Evolutionary conservation across 306 rosid genomes (phyloP).

Genomic region (Glycine soja): DNA sequence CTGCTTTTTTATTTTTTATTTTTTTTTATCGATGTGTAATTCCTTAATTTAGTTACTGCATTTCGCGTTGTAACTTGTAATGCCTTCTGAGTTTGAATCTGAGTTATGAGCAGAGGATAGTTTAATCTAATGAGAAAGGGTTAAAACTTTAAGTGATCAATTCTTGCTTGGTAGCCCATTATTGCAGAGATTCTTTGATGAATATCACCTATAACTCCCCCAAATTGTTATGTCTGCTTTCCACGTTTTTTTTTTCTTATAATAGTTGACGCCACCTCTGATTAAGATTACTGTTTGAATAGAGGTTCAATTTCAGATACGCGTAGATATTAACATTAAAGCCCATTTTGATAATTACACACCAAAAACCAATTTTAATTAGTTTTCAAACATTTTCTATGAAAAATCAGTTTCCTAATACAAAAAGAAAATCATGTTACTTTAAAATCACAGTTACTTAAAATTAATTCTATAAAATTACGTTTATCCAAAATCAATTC

Average conservation of each 20-base stretch:
- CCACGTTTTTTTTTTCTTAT: neutral
- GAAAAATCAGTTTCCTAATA: no score
- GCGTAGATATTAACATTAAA: neutral
- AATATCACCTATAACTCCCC: neutral
- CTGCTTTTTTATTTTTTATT: no score
- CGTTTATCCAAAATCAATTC: no score
- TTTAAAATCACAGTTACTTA: no score
- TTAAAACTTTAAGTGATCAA: neutral
- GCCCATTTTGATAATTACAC: no score
- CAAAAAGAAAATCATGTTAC: no score
- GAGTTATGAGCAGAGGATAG: neutral
- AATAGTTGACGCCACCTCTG: neutral
- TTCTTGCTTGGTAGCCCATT: neutral
- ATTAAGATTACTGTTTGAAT: neutral
- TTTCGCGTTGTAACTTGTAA: neutral
- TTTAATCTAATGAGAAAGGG: neutral
- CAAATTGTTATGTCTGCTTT: neutral
- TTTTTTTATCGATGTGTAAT: neutral
- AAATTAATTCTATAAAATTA: no score
- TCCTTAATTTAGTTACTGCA: neutral
- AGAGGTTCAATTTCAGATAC: neutral
- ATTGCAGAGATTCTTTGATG: neutral
- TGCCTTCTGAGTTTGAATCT: neutral
- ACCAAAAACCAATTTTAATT: no score
- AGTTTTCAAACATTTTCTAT: no score